Evolutionary conservation across 2,329 filamentous ascomycete species (phyloP).

Genomic region (Lachnellula arida): DNA sequence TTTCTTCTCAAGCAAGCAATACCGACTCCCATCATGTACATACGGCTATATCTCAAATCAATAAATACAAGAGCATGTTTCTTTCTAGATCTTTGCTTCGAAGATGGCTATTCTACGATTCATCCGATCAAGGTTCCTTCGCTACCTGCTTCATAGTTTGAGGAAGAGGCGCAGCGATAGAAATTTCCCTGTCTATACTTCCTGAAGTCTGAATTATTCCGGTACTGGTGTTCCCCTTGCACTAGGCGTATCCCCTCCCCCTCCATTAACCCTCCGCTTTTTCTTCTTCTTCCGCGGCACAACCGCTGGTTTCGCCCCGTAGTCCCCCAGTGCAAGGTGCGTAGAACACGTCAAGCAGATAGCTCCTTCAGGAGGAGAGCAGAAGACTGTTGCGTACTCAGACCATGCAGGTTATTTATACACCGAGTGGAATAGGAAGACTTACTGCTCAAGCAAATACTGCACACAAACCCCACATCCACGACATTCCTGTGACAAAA

Average conservation of each 20-base stretch:
- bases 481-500: conserved; percentile 93
- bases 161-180: neutral
- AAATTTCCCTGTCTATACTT: neutral
- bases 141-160: neutral
- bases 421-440: conserved; percentile 7
- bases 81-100: too few species aligned
- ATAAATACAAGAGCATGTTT: too few species aligned
- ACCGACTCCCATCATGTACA: too few species aligned
- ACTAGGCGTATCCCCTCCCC: conserved; percentile 52
- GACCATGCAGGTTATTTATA: conserved; percentile 11
- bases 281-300: conserved; percentile 69
- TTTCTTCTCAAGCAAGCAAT: neutral
- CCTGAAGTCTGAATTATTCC: conserved; percentile 13
- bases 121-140: neutral
- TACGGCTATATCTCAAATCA: too few species aligned
- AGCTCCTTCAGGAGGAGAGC: conserved; percentile 56
- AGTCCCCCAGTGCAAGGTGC: conserved; percentile 68
- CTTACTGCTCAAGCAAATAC: conserved; percentile 82
- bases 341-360: conserved; percentile 83
- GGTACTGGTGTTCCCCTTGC: conserved; percentile 56
- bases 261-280: conserved; percentile 62
- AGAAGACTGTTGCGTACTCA: conserved; percentile 58
- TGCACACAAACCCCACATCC: conserved; percentile 91
- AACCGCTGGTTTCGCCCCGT: conserved; percentile 73
- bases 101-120: too few species aligned